Conservation (phyloP, 2,329 filamentous ascomycete genomes). For the Talaromyces sp. region DNA sequence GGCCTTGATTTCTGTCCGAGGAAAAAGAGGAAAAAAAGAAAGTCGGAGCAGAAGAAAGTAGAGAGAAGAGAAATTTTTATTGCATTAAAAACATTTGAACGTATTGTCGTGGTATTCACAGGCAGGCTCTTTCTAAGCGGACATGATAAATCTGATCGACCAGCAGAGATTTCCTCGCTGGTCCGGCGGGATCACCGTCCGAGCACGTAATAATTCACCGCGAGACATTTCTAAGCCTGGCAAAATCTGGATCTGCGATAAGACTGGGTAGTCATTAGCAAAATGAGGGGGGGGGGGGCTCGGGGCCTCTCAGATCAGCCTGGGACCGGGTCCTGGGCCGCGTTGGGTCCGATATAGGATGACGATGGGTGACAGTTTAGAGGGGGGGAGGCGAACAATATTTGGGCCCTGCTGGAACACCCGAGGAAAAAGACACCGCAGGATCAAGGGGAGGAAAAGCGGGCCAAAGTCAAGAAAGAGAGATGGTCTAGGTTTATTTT, state of each 20-base stretch:
- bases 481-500: conserved; percentile 17
- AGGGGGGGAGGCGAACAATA: conserved; percentile 2
- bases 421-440: neutral
- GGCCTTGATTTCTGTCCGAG: neutral
- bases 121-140: no score
- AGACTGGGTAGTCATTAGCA: neutral
- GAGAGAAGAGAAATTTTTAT: neutral
- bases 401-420: neutral
- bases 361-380: conserved; percentile 6
- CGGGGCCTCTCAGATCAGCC: neutral
- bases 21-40: neutral
- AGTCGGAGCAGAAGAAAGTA: neutral
- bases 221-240: conserved; percentile 14
- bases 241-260: neutral
- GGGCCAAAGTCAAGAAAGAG: conserved; percentile 3
- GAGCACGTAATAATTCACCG: conserved; percentile 15
- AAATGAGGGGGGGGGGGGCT: neutral
- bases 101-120: neutral
- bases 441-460: neutral
- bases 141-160: neutral
- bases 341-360: conserved; percentile 13
- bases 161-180: neutral
- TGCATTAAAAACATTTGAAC: neutral
- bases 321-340: neutral
- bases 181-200: conserved; percentile 6